Conservation (phyloP, 805 yeast species). For the Nakazawaea ishiwadae region DNA sequence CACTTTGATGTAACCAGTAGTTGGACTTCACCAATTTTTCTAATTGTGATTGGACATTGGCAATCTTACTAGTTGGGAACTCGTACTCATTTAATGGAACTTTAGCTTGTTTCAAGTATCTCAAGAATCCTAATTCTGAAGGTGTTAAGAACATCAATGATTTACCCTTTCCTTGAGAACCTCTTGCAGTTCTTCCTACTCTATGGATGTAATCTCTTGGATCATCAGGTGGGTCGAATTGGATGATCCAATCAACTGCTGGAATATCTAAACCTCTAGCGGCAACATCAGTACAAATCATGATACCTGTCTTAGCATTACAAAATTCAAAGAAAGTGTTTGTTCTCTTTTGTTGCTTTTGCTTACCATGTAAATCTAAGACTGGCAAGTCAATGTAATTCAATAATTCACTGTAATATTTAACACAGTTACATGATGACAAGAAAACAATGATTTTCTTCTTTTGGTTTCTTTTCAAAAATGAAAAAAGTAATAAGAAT, state of each 20-base stretch:
- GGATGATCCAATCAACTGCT: constrained; percentile 98
- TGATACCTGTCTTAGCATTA: constrained; percentile 90
- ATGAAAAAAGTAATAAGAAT: constrained; percentile 84
- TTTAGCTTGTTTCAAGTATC: constrained; percentile 93
- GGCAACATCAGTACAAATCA: constrained; percentile 97
- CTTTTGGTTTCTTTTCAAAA: constrained; percentile 86
- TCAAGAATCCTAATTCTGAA: constrained; percentile 86
- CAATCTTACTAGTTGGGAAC: constrained; percentile 90
- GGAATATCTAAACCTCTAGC: constrained; percentile 99
- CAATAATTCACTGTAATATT: constrained; percentile 89
- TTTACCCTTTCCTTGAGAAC: constrained; percentile 82
- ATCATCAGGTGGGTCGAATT: constrained; percentile 99
- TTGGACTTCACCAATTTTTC: constrained; percentile 88
- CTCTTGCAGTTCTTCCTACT: constrained; percentile 99
- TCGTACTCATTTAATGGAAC: constrained; percentile 97
- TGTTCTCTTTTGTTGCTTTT: constrained; percentile 97
- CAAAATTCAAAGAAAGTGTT: constrained; percentile 98
- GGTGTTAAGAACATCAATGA: constrained; percentile 95
- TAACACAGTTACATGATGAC: constrained; percentile 96
- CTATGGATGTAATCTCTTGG: constrained; percentile 99
- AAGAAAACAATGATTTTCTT: constrained; percentile 92
- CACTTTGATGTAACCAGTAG: constrained; percentile 91
- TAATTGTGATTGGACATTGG: constrained; percentile 91
- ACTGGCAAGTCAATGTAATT: constrained; percentile 97
- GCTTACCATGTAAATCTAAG: constrained; percentile 94